Evolutionary conservation across 2,329 filamentous ascomycete species (phyloP).

Genomic region (Aspergillus intermedius): DNA sequence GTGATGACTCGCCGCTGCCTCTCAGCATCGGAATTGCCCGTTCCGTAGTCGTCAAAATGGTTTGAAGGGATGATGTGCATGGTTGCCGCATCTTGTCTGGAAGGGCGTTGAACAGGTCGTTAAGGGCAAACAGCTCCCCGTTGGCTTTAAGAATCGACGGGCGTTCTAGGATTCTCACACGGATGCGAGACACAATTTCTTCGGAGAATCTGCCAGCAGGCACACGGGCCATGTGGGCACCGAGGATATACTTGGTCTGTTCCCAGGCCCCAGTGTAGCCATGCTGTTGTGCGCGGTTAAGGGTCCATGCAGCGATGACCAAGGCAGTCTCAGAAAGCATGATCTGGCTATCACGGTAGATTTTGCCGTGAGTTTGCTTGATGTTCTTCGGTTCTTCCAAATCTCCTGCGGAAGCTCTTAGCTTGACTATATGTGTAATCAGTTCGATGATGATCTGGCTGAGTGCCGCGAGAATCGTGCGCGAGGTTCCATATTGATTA

Average conservation of each 20-base stretch:
- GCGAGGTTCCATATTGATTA: conserved; percentile 28
- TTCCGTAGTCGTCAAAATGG: conserved; percentile 14
- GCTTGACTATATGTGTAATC: conserved; percentile 30
- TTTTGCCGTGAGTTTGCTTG: conserved; percentile 36
- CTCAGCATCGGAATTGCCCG: conserved; percentile 13
- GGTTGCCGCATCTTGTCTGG: conserved; percentile 20
- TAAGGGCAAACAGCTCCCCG: conserved; percentile 31
- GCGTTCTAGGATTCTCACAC: conserved; percentile 26
- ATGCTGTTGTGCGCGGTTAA: conserved; percentile 28
- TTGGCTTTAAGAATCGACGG: conserved; percentile 26
- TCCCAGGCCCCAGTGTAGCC: conserved; percentile 18
- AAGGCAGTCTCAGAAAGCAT: conserved; percentile 34
- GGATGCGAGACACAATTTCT: conserved; percentile 22
- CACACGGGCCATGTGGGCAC: conserved; percentile 25
- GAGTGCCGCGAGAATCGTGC: conserved; percentile 33
- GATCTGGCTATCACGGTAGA: conserved; percentile 38
- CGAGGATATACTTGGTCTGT: conserved; percentile 22
- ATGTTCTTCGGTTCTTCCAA: conserved; percentile 27
- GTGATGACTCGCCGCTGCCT: conserved; percentile 15
- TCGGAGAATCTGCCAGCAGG: conserved; percentile 22
- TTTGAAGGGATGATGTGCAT: conserved; percentile 18
- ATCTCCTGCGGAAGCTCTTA: conserved; percentile 24
- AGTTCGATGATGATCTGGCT: conserved; percentile 38
- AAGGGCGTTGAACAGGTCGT: conserved; percentile 25
- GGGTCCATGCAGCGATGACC: conserved; percentile 34